Conservation (phyloP, 2,329 filamentous ascomycete genomes). For the Trichoderma lentiforme region DNA sequence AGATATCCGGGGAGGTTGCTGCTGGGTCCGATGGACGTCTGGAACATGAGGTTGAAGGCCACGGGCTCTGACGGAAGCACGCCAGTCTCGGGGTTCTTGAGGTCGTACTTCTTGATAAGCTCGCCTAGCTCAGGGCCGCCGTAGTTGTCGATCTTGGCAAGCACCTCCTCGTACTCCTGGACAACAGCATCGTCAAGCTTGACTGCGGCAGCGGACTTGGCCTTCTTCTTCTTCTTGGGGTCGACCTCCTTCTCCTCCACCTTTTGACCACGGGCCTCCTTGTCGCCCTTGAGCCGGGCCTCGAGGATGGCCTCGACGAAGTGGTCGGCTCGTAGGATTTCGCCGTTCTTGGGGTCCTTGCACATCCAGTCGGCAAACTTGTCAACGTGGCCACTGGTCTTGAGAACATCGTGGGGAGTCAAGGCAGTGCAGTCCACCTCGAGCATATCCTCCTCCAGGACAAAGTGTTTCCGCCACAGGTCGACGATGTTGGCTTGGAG, state of each 20-base stretch:
- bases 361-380: conserved; percentile 99
- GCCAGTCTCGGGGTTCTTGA: conserved; percentile 81
- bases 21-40: conserved; percentile 89
- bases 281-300: conserved; percentile 80
- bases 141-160: conserved; percentile 95
- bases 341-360: conserved; percentile 96
- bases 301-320: conserved; percentile 94
- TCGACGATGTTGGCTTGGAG: conserved; percentile 87
- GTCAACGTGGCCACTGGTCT: conserved; percentile 94
- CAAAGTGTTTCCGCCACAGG: conserved; percentile 88
- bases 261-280: conserved; percentile 83
- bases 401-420: conserved; percentile 89
- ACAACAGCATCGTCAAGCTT: conserved; percentile 85
- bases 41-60: conserved; percentile 98
- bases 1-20: conserved; percentile 82
- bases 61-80: conserved; percentile 76
- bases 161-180: conserved; percentile 83
- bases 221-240: conserved; percentile 87
- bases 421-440: conserved; percentile 92
- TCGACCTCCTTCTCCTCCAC: conserved; percentile 71
- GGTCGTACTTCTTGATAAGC: conserved; percentile 86
- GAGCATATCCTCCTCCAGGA: conserved; percentile 90
- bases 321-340: conserved; percentile 94
- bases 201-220: conserved; percentile 70
- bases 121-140: conserved; percentile 79